Percentiles rank a stretch among this genome's conserved stretches.
phyloP scores from a whole-genome alignment of 192 early-diverging fungal genomes.

The Geranomyces variabilis region DNA sequence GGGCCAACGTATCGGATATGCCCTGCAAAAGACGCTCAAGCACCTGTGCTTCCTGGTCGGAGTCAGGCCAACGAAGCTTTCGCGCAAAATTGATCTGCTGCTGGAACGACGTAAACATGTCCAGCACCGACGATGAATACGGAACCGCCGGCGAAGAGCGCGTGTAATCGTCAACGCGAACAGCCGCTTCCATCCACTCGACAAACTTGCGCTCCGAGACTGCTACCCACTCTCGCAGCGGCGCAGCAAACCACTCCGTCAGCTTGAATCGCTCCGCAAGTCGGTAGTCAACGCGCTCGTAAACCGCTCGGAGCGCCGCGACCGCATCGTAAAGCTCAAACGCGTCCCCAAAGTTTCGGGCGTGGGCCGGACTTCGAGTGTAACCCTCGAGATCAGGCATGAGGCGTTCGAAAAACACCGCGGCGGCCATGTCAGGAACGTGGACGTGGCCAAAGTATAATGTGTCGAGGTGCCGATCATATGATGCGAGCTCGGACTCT shows the following conservation, averaged over 20 bases:
- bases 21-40: conserved; percentile 20
- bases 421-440: conserved; percentile 46
- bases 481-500: conserved; percentile 33
- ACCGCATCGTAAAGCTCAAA: conserved; percentile 49
- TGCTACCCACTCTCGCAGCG: conserved; percentile 43
- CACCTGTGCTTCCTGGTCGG: conserved; percentile 22
- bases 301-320: conserved; percentile 25
- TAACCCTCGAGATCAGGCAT: conserved; percentile 34
- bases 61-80: conserved; percentile 45
- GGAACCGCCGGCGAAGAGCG: conserved; percentile 25
- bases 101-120: conserved; percentile 51
- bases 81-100: conserved; percentile 46
- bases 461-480: conserved; percentile 27
- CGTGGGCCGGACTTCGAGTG: conserved; percentile 15
- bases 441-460: conserved; percentile 35
- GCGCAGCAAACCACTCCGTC: conserved; percentile 43
- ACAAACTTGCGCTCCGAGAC: conserved; percentile 40
- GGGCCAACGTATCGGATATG: conserved; percentile 28
- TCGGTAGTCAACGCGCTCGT: conserved; percentile 43
- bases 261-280: conserved; percentile 38
- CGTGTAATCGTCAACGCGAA: conserved; percentile 40
- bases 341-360: conserved; percentile 32
- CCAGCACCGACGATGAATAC: conserved; percentile 47
- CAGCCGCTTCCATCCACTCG: conserved; percentile 45
- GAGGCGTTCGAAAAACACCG: conserved; percentile 32